A percentile compares a stretch with the other conserved stretches of the same genome.
These are phyloP conservation scores for Rheum nobile DNA, from an alignment of 148 eudicot species.

Conservation along the genomic window DNA sequence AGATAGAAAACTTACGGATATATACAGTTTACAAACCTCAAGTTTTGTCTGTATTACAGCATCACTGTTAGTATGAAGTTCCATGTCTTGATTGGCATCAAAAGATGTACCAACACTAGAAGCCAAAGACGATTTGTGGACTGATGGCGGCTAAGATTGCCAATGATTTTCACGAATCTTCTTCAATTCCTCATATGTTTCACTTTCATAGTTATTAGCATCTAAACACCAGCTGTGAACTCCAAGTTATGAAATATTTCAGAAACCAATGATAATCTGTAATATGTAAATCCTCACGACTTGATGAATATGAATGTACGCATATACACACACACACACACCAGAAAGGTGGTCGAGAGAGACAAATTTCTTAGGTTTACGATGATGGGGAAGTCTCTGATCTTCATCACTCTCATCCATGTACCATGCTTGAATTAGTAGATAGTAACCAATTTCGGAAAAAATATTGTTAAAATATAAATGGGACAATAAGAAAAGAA, in stretches of 20 bases:
- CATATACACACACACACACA: conserved; percentile 7
- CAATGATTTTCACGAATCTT: conserved; percentile 77
- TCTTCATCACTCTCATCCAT: conserved; percentile 89
- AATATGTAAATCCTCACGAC: not conserved
- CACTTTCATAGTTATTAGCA: conserved; percentile 90
- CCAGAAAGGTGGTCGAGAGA: conserved; percentile 68
- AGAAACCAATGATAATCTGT: not conserved
- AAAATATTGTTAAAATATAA: too few relatives aligned
- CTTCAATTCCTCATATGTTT: conserved; percentile 80
- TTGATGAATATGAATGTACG: not conserved
- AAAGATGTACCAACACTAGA: conserved; percentile 37
- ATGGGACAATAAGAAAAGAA: too few relatives aligned
- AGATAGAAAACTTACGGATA: not conserved
- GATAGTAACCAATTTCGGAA: too few relatives aligned
- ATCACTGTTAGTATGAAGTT: too few relatives aligned
- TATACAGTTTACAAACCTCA: conserved; percentile 40
- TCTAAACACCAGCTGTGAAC: conserved; percentile 84
- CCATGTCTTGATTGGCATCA: conserved; percentile 25
- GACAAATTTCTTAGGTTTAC: conserved; percentile 70
- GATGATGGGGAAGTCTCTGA: conserved; percentile 88
- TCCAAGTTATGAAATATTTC: conserved; percentile 50
- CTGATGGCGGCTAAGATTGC: too few relatives aligned
- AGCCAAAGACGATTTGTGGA: conserved; percentile 50
- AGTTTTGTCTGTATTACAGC: too few relatives aligned
- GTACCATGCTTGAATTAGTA: conserved; percentile 97